phyloP scores from a whole-genome alignment of 108 stramenopile genomes.

The Cylindrotheca fusiformis region DNA sequence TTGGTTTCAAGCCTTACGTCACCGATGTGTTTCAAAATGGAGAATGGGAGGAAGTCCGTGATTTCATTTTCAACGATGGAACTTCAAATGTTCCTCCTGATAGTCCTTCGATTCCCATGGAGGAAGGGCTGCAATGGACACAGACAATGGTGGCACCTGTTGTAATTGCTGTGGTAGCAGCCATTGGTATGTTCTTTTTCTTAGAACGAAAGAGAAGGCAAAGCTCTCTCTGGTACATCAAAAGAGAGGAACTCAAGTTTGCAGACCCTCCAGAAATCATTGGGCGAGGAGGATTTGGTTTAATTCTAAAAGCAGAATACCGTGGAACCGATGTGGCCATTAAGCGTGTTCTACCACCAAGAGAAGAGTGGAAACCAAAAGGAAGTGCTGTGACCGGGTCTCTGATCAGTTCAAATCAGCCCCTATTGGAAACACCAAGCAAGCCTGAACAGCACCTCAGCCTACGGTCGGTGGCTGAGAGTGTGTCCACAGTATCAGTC shows the following conservation, averaged over 20 bases:
- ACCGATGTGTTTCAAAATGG: constrained; percentile 33
- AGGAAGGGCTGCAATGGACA: not conserved
- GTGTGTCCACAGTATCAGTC: not conserved
- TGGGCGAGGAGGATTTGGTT: constrained; percentile 44
- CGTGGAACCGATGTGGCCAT: constrained; percentile 40
- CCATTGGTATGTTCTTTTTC: constrained; percentile 8
- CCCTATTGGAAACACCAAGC: not conserved
- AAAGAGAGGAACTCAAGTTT: constrained; percentile 37
- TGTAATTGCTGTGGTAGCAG: not conserved
- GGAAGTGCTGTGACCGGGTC: no score
- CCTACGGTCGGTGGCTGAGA: not conserved
- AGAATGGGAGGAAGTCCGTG: constrained; percentile 22
- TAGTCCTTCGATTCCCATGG: constrained; percentile 17
- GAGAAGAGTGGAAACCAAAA: not conserved
- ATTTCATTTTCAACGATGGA: constrained; percentile 42
- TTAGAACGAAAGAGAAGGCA: constrained; percentile 24
- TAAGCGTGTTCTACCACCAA: constrained; percentile 36
- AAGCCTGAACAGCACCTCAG: not conserved
- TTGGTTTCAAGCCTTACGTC: constrained; percentile 20
- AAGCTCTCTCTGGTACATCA: constrained; percentile 39
- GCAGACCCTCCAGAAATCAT: constrained; percentile 37
- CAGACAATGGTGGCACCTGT: not conserved
- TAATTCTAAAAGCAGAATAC: constrained; percentile 36
- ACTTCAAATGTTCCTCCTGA: constrained; percentile 33
- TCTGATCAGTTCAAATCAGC: not conserved